Evolutionary conservation across 352 stramenopile species (phyloP).

Genomic region (Phytophthora chlamydospora): DNA sequence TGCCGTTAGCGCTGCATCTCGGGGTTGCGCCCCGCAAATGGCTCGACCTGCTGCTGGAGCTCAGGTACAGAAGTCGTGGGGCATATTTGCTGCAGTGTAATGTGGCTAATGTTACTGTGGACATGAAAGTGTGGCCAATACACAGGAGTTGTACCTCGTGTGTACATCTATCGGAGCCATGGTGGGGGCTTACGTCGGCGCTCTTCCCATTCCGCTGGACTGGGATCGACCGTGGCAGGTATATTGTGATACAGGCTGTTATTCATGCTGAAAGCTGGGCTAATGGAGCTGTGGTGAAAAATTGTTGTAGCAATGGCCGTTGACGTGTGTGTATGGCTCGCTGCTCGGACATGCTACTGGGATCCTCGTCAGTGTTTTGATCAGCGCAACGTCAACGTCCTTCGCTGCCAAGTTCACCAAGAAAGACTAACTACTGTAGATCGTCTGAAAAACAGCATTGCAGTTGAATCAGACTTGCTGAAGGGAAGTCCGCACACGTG

Average conservation of each 20-base stretch:
- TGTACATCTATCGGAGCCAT: slow-evolving; percentile 61
- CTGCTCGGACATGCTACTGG: slow-evolving; percentile 57
- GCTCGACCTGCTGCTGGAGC: slow-evolving; percentile 60
- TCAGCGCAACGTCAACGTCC: slow-evolving; percentile 15
- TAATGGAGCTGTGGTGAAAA: slow-evolving; percentile 3
- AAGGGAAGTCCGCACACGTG: no score
- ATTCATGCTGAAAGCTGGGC: background rate
- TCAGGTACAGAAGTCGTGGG: slow-evolving; percentile 36
- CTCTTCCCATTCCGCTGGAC: slow-evolving; percentile 82
- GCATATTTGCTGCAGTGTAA: background rate
- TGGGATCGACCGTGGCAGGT: slow-evolving; percentile 91
- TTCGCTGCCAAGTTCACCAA: slow-evolving; percentile 24
- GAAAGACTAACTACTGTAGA: slow-evolving; percentile 32
- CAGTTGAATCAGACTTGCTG: background rate
- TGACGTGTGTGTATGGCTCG: slow-evolving; percentile 83
- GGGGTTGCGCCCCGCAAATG: slow-evolving; percentile 43
- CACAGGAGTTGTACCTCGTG: slow-evolving; percentile 54
- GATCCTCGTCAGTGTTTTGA: slow-evolving; percentile 33
- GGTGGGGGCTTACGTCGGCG: slow-evolving; percentile 74
- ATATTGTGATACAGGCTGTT: background rate
- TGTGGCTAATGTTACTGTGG: background rate
- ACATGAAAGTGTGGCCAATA: slow-evolving; percentile 40
- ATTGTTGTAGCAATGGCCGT: slow-evolving; percentile 76
- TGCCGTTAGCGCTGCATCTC: slow-evolving; percentile 53
- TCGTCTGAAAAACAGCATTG: background rate